Evolutionary conservation across 257 asterid genomes (phyloP).

Genomic region (Penstemon davidsonii): DNA sequence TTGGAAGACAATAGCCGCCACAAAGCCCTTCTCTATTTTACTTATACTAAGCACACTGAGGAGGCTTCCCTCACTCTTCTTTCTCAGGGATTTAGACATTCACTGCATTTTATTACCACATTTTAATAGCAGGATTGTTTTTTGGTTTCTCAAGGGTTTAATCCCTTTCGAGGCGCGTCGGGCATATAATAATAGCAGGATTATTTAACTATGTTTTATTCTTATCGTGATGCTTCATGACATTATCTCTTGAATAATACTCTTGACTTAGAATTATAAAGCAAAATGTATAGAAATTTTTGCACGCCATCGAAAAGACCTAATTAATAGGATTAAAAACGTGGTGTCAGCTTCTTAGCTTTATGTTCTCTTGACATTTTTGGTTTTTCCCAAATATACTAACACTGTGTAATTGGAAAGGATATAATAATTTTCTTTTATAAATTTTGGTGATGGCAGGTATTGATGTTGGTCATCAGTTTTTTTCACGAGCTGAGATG

Average conservation of each 20-base stretch:
- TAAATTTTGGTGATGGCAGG: constrained; percentile 51
- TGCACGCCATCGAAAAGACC: background rate
- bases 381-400: background rate
- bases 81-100: background rate
- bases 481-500: constrained; percentile 91
- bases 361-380: background rate
- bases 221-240: background rate
- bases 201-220: background rate
- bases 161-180: no score
- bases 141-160: no score
- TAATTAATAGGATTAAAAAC: background rate
- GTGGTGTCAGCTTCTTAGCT: background rate
- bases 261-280: background rate
- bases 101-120: background rate
- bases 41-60: no score
- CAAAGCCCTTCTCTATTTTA: no score
- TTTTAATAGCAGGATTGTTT: background rate
- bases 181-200: background rate
- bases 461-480: constrained; percentile 86
- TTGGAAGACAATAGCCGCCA: no score
- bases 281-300: background rate
- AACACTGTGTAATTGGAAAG: background rate
- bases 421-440: background rate
- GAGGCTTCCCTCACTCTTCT: background rate
- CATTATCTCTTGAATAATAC: constrained; percentile 1